A percentile compares a stretch with the other conserved stretches of the same genome.
Conservation (phyloP, 768 basidiomycete species). For the Rhodotorula sphaerocarpa region DNA sequence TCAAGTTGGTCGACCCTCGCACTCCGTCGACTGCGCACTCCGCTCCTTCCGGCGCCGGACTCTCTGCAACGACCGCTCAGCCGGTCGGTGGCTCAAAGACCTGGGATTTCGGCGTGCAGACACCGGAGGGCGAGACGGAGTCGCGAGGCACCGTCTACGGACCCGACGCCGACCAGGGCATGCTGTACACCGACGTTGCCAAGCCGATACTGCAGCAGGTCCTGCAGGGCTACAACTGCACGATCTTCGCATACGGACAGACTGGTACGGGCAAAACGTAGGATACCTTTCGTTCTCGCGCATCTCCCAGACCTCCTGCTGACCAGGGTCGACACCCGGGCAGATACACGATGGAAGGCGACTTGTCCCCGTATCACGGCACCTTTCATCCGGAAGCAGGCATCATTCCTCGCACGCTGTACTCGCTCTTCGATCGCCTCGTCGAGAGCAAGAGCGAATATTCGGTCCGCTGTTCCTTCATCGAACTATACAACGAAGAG, state of each 20-base stretch:
- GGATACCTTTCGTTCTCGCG: constrained; percentile 41
- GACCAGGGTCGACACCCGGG: constrained; percentile 39
- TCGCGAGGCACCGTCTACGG: constrained; percentile 64
- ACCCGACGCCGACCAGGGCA: constrained; percentile 87
- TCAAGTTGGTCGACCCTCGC: constrained; percentile 40
- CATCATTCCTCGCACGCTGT: constrained; percentile 72
- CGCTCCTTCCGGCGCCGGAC: too few relatives aligned
- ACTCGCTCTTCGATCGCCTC: constrained; percentile 62
- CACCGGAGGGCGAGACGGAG: neutral
- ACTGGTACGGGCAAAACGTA: constrained; percentile 99
- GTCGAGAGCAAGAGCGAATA: constrained; percentile 70
- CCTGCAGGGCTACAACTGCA: constrained; percentile 87
- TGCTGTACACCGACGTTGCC: constrained; percentile 90
- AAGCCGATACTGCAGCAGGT: constrained; percentile 87
- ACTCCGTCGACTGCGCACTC: too few relatives aligned
- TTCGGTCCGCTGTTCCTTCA: constrained; percentile 83
- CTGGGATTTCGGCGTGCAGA: constrained; percentile 70
- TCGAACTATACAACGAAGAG: constrained; percentile 98
- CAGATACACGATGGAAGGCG: constrained; percentile 93
- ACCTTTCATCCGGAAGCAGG: constrained; percentile 83
- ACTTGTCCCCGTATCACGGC: constrained; percentile 70
- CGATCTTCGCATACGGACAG: constrained; percentile 91
- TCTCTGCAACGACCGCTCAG: too few relatives aligned
- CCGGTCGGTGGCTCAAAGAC: constrained; percentile 45
- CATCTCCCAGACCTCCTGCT: neutral